Evolutionary conservation across 2,329 filamentous ascomycete genomes (phyloP).

Genomic region (Penicillium rolfsii): DNA sequence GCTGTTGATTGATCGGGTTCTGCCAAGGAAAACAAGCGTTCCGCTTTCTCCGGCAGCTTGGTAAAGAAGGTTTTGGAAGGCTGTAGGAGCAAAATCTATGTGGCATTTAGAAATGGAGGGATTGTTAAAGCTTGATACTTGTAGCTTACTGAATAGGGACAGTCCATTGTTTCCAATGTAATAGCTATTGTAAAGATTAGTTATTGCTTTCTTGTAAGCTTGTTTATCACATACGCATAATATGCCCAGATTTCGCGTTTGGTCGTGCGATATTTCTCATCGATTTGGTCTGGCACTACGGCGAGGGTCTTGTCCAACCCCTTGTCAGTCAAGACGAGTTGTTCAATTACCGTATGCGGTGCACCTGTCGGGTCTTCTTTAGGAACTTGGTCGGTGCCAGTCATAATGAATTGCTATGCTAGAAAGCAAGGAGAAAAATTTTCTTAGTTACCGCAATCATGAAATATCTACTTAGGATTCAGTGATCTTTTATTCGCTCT

Average conservation of each 20-base stretch:
- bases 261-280: slow-evolving; percentile 56
- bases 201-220: slow-evolving; percentile 24
- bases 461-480: too few relatives aligned
- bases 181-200: slow-evolving; percentile 50
- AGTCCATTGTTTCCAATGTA: slow-evolving; percentile 70
- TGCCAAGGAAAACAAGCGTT: neutral
- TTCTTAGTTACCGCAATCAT: too few relatives aligned
- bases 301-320: too few relatives aligned
- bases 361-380: too few relatives aligned
- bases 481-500: too few relatives aligned
- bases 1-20: neutral
- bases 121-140: too few relatives aligned
- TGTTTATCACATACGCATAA: slow-evolving; percentile 48
- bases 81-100: neutral
- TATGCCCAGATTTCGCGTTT: slow-evolving; percentile 61
- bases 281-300: slow-evolving; percentile 59
- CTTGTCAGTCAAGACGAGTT: too few relatives aligned
- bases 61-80: neutral
- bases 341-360: too few relatives aligned
- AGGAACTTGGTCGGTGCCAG: too few relatives aligned
- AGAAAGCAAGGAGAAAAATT: too few relatives aligned
- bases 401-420: too few relatives aligned
- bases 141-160: slow-evolving; percentile 57
- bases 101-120: too few relatives aligned
- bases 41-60: neutral